Conservation (phyloP, 2,329 filamentous ascomycete genomes). For the Uncinocarpus reesii region DNA sequence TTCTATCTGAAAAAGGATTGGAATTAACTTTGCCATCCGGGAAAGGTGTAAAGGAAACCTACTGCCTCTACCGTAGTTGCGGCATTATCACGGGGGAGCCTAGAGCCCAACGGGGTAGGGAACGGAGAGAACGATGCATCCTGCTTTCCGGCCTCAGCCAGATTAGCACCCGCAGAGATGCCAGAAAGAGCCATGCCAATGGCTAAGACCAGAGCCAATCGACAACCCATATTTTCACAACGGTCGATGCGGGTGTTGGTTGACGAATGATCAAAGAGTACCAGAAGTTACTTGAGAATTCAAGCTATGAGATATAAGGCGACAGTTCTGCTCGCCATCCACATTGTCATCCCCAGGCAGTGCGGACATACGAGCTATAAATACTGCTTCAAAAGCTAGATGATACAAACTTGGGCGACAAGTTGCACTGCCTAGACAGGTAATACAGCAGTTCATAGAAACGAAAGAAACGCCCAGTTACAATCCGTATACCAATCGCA, state of each 20-base stretch:
- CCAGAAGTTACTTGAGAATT: not conserved
- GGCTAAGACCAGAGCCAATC: not conserved
- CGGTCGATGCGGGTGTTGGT: no score
- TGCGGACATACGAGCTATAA: not conserved
- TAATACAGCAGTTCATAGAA: not conserved
- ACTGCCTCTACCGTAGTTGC: not conserved
- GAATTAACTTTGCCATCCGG: no score
- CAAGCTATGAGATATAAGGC: no score
- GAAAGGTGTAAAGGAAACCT: not conserved
- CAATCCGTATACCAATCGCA: no score
- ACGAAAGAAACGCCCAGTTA: no score
- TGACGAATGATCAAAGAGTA: not conserved
- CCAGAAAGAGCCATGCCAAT: conserved; percentile 2
- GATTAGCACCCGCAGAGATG: not conserved
- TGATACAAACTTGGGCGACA: no score
- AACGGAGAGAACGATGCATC: not conserved
- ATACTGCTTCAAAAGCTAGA: not conserved
- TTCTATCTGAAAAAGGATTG: not conserved
- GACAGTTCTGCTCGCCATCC: no score
- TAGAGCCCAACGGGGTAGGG: not conserved
- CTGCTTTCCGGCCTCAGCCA: not conserved
- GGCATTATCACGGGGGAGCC: no score
- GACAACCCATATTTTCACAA: not conserved
- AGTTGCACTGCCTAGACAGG: no score
- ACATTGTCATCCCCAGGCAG: not conserved